phyloP scores from a whole-genome alignment of 345 rosid species.

The Gossypium anomalum region DNA sequence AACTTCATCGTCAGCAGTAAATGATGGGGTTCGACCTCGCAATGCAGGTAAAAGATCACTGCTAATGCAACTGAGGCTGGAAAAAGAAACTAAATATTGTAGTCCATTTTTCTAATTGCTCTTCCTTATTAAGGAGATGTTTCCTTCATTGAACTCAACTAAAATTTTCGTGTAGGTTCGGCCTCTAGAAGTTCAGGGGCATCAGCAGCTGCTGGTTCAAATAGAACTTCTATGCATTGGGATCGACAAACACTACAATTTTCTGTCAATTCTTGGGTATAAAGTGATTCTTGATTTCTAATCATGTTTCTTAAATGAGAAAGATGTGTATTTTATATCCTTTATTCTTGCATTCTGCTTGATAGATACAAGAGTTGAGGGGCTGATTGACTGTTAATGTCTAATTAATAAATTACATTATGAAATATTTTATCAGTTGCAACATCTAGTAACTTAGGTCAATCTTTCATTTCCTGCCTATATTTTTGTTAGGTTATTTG shows the following conservation, averaged over 20 bases:
- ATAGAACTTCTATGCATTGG: slow-evolving; percentile 63
- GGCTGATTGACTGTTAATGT: not conserved
- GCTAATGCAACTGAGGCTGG: not conserved
- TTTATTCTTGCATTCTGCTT: not conserved
- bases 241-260: slow-evolving; percentile 83
- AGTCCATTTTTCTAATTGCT: too few species aligned
- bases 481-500: slow-evolving; percentile 13
- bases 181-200: slow-evolving; percentile 54
- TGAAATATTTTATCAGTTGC: not conserved
- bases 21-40: slow-evolving; percentile 50
- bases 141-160: slow-evolving; percentile 9
- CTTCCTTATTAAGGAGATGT: not conserved
- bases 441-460: not conserved
- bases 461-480: slow-evolving; percentile 1
- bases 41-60: slow-evolving; percentile 38
- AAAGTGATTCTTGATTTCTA: not conserved
- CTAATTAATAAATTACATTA: not conserved
- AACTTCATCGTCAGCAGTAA: slow-evolving; percentile 39
- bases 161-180: slow-evolving; percentile 44
- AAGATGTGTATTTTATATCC: not conserved
- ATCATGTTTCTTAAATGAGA: not conserved
- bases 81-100: not conserved
- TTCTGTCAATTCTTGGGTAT: slow-evolving; percentile 99
- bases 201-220: slow-evolving; percentile 50
- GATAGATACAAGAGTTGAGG: not conserved